Conservation (phyloP, 805 yeast genomes). For the Kodamaea kaohsiungensis region DNA sequence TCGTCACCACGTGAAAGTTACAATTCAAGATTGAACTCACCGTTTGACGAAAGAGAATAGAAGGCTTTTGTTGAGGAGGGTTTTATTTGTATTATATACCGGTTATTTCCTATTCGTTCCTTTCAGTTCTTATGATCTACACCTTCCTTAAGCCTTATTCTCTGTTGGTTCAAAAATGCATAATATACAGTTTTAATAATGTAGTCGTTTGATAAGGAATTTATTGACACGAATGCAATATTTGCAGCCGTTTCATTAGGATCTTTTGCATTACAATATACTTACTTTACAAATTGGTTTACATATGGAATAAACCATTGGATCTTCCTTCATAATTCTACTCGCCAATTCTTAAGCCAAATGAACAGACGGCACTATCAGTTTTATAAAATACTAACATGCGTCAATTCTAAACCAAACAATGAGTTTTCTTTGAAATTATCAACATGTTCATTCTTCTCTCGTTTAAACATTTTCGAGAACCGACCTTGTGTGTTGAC, state of each 20-base stretch:
- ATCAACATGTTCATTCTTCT: not conserved
- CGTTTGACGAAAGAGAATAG: constrained; percentile 3
- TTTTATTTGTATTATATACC: not conserved
- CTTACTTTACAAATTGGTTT: too few species aligned
- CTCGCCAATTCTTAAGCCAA: too few species aligned
- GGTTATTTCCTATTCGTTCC: constrained; percentile 1
- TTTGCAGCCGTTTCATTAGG: too few species aligned
- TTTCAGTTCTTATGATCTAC: not conserved
- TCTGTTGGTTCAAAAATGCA: not conserved
- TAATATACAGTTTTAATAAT: not conserved
- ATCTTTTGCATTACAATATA: too few species aligned
- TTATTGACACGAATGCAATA: too few species aligned
- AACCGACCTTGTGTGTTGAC: not conserved
- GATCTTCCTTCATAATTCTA: too few species aligned
- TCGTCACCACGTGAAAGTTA: not conserved
- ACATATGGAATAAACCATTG: too few species aligned
- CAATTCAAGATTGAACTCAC: constrained; percentile 3
- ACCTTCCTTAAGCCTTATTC: not conserved
- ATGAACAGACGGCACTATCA: too few species aligned
- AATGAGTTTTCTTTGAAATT: constrained; percentile 14
- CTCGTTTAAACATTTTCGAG: not conserved
- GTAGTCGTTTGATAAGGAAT: too few species aligned
- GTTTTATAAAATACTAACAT: constrained; percentile 3
- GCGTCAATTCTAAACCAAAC: constrained; percentile 21
- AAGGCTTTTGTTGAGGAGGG: not conserved